Evolutionary conservation across 2,329 filamentous ascomycete species (phyloP), one percentile per base, ranked within the genome.

Genomic region (Sarocladium kiliense): DNA sequence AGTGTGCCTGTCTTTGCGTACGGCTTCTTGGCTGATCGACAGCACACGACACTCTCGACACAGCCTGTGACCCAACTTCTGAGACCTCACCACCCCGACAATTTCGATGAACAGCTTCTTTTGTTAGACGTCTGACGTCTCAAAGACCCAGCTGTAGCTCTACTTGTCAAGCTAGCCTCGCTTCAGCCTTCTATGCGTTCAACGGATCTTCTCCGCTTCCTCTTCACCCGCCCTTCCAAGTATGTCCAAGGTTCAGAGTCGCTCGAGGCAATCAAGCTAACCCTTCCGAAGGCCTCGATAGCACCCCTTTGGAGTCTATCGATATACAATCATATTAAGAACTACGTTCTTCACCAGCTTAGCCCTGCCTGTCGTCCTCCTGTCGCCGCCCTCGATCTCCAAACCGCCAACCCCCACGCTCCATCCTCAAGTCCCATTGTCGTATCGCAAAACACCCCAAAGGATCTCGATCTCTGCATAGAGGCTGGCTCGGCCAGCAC

Each of bases 211-310:
- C 84, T 96, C 71, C 89, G 91, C 77, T 94, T 95, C 79, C 85
- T 96, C 66, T 95, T 90, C 71, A 94, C 68, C 39, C 69, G 94
- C 81, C 91, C 91, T 71, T 89, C 90, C 74, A 96, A 96, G 91
- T 96, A 77, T 71, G 88, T 77, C 41, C 51, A 30, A 54, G 57
- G 34, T 5, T 55, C 49, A 57, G 54, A 32, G 27, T 34, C 55
- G 39, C 41, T 25, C 23, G 23, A 30, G 3, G 25, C 21, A 9
- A 34, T 49, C 26, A 14, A 27, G 30, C 54, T 63, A 54, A 59
- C 54, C 21, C 32, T 3, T n/a, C 47, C 54, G 18, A 59, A 84
- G 81, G 74, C 80, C 80, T 66, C 74, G 80, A 83, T 84, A 84
- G 71, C 84, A 87, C 79, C 70, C 68, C 70, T 63, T 61, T 63